Base-by-base conservation (phyloP, 306 rosid genomes). In the Adenanthera pavonina region DNA sequence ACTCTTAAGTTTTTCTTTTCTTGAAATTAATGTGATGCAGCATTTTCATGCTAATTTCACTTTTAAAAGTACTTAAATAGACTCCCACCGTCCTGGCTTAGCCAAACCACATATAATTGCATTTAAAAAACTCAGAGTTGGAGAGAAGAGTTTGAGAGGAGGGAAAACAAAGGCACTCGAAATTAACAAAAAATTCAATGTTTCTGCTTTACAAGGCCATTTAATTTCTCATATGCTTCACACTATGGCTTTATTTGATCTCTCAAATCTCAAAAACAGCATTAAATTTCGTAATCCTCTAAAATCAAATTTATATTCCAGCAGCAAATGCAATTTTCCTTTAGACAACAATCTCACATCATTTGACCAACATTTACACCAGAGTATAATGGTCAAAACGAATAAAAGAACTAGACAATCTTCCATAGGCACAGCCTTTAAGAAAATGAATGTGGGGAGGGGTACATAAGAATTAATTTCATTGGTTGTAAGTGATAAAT, bases 141-240 rank as follows among this genome's bases (percentile, higher is more conserved):
- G 6, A 71, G 13, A 35, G 19, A 64, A 36, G 20, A 46, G 20
- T 35, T 15, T 65, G 53, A 44, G 6, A 54, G 40, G 30, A 46
- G 56, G 40, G 4, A 76, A 25, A 40, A 46, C 20, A 8, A 33
- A 47, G 47, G 80, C 38, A 33, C 67, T 62, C 60, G 36, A 44
- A 60, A 25, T 76, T 52, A 76, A 76, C 61, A 25, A 49, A 76
- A 7, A 20, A 8, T 44, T 30, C 15, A 74, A 36, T 44, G 57
- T 76, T 44, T 16, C 12, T 62, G 47, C 16, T 46, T 61, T 40
- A 12, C 38, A 30, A 60, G 9, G 70, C 47, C 25, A 47, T 61
- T 17, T 76, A 7, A 33, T 61, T 61, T 61, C 35, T 14, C 11
- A 9, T 9, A 77, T 64, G 64, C 10, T 43, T 44, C 25, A 60